Evolutionary conservation across 2,329 filamentous ascomycete genomes (phyloP).

Genomic region (Fulvia fulva): DNA sequence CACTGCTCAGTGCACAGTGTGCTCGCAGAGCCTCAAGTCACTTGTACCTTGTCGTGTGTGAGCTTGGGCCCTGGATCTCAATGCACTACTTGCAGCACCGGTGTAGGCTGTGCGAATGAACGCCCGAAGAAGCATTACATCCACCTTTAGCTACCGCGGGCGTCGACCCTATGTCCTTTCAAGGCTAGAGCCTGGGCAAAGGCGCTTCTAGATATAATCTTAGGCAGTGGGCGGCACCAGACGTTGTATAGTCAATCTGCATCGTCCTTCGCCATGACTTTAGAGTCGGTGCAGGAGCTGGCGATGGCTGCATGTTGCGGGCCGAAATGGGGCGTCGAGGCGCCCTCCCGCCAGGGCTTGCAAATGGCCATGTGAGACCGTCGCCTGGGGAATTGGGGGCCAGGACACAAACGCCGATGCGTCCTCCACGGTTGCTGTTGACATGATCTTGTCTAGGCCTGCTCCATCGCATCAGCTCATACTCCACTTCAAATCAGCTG

Average conservation of each 20-base stretch:
- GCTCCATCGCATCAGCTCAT: neutral
- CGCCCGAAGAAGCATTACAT: neutral
- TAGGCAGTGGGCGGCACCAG: neutral
- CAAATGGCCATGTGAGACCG: neutral
- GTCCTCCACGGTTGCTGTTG: neutral
- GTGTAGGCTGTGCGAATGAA: constrained; percentile 6
- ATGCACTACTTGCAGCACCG: constrained; percentile 2
- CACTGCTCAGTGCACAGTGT: neutral
- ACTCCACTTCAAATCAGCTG: neutral
- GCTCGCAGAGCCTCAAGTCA: constrained; percentile 10
- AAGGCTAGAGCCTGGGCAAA: neutral
- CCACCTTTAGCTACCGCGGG: neutral
- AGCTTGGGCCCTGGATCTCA: neutral
- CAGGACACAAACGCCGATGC: neutral
- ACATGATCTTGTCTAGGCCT: neutral
- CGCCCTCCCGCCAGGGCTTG: neutral
- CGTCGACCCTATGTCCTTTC: neutral
- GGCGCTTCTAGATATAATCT: neutral
- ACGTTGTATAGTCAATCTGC: neutral
- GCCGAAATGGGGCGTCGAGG: neutral
- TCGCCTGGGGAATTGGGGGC: neutral
- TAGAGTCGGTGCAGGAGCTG: neutral
- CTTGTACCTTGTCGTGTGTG: constrained; percentile 1
- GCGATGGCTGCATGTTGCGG: neutral
- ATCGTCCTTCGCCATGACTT: neutral